Percentiles rank a stretch among this genome's conserved stretches.
Conservation (phyloP, 2,329 filamentous ascomycete genomes). For the Fusarium torreyae region DNA sequence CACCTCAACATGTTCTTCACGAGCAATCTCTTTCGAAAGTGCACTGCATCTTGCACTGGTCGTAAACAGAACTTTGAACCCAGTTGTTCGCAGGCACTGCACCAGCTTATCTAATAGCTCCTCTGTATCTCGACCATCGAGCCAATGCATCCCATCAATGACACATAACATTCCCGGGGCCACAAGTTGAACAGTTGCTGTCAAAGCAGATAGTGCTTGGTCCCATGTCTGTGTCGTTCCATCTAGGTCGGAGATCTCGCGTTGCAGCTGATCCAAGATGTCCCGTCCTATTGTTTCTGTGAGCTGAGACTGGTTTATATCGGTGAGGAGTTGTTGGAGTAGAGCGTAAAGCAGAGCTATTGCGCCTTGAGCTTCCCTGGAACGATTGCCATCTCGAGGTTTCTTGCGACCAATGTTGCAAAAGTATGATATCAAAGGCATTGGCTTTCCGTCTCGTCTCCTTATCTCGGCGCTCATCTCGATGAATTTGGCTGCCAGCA, state of each 20-base stretch:
- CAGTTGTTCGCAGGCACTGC: neutral
- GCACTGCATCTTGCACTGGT: constrained; percentile 3
- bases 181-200: neutral
- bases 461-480: neutral
- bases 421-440: constrained; percentile 3
- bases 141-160: constrained; percentile 14
- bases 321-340: neutral
- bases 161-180: neutral
- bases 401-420: neutral
- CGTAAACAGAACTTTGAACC: constrained; percentile 3
- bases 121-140: constrained; percentile 2
- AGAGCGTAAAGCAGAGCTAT: neutral
- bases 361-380: neutral
- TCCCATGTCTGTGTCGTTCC: constrained; percentile 2
- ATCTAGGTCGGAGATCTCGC: neutral
- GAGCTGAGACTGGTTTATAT: neutral
- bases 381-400: neutral
- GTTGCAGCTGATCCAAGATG: neutral
- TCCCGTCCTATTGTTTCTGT: neutral
- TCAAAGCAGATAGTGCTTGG: constrained; percentile 1
- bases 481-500: neutral
- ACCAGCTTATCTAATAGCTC: neutral
- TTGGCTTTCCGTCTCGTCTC: neutral
- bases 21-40: neutral
- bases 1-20: neutral